These are phyloP conservation scores for Malassezia caprae DNA, from an alignment of 1,284 basidiomycete genomes.

Conservation along the genomic window DNA sequence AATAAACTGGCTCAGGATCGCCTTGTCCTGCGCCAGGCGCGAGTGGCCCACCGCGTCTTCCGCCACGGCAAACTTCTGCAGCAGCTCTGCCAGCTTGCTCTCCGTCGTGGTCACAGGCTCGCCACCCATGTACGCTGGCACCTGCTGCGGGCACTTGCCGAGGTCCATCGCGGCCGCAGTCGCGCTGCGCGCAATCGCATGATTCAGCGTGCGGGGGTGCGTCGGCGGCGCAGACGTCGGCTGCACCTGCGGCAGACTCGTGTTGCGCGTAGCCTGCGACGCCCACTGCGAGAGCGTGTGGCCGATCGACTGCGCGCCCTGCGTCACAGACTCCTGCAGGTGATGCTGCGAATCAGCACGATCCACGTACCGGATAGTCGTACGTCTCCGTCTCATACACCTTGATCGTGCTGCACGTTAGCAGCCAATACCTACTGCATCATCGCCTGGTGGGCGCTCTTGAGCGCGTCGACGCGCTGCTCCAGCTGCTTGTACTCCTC, in stretches of 20 bases:
- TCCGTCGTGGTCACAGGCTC: conserved; percentile 18
- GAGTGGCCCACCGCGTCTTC: conserved; percentile 82
- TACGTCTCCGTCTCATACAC: conserved; percentile 43
- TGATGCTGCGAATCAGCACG: conserved; percentile 28
- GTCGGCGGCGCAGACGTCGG: conserved; percentile 54
- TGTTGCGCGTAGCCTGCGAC: conserved; percentile 68
- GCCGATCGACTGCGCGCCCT: conserved; percentile 56
- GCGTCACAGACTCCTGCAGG: conserved; percentile 53
- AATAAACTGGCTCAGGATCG: conserved; percentile 66
- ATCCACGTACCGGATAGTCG: conserved; percentile 55
- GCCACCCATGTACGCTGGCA: conserved; percentile 18
- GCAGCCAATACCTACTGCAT: conserved; percentile 55
- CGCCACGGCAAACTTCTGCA: conserved; percentile 67
- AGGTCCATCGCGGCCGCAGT: conserved; percentile 60
- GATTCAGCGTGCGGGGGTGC: conserved; percentile 74
- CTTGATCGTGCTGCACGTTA: conserved; percentile 11
- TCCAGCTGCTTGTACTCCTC: conserved; percentile 92
- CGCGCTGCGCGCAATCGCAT: conserved; percentile 77
- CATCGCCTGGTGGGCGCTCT: conserved; percentile 61
- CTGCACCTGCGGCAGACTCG: conserved; percentile 56
- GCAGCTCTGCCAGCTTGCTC: conserved; percentile 56
- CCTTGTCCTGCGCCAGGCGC: conserved; percentile 68
- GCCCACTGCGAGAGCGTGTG: conserved; percentile 74
- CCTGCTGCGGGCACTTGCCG: conserved; percentile 25
- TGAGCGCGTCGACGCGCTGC: conserved; percentile 81